Conservation (phyloP, 2,329 filamentous ascomycete species). For the Fusarium praegraminearum region DNA sequence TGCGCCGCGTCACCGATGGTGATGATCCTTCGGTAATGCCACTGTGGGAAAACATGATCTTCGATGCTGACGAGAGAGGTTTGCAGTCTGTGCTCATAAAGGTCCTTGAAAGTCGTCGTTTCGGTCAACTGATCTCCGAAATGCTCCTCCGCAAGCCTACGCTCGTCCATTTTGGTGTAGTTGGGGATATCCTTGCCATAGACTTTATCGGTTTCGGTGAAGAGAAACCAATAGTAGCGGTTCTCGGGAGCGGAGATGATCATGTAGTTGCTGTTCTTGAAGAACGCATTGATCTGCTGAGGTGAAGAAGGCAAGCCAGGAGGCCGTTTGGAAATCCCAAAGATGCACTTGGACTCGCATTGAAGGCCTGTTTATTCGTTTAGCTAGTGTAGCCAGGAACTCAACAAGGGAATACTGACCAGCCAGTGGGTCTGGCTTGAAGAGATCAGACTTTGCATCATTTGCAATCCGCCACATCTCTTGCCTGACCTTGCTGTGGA, state of each 20-base stretch:
- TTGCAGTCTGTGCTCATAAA: neutral
- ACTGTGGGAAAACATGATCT: neutral
- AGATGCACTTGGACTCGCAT: neutral
- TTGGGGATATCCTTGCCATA: neutral
- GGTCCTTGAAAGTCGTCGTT: neutral
- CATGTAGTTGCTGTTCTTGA: neutral
- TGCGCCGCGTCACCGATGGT: neutral
- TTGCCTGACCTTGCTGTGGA: neutral
- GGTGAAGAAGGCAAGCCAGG: neutral
- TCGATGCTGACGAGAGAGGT: neutral
- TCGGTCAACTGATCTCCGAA: neutral
- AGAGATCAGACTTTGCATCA: neutral
- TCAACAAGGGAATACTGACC: neutral
- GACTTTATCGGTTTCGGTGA: neutral
- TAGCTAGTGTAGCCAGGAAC: too few species aligned
- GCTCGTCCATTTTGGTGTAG: neutral
- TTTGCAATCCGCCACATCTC: neutral
- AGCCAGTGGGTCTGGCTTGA: rapidly evolving
- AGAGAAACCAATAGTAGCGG: neutral
- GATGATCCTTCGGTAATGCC: neutral
- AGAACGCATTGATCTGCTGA: neutral
- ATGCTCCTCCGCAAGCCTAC: neutral
- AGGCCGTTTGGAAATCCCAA: neutral
- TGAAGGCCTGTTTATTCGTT: neutral
- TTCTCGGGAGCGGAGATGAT: neutral